These are phyloP conservation scores for Vachellia collinsii DNA, from an alignment of 306 rosid genomes.

Conservation along the genomic window DNA sequence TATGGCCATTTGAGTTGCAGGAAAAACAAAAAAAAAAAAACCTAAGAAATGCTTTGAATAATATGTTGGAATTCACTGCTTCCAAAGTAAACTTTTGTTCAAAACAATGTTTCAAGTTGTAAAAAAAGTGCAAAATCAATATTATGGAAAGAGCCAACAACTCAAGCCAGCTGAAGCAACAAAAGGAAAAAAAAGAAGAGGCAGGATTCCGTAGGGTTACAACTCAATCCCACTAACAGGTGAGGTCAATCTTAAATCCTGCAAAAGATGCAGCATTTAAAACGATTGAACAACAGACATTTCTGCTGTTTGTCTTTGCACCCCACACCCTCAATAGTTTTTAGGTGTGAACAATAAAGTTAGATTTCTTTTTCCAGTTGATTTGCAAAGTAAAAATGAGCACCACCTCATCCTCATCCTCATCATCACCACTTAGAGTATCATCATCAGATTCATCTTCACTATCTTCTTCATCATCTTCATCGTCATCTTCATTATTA, in stretches of 20 bases:
- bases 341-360: neutral
- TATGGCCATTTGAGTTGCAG: conserved; percentile 19
- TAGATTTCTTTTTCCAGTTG: neutral
- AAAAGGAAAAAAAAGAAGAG: conserved; percentile 25
- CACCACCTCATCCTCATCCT: conserved; percentile 59
- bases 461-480: conserved; percentile 58
- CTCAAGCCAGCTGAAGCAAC: conserved; percentile 20
- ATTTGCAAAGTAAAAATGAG: conserved; percentile 36
- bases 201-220: conserved; percentile 20
- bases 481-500: conserved; percentile 74
- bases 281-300: neutral
- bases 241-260: neutral
- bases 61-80: conserved; percentile 15
- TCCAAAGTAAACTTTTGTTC: neutral
- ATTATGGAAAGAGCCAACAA: neutral
- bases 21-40: conserved; percentile 6
- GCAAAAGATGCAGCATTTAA: neutral
- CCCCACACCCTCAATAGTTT: neutral
- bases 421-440: conserved; percentile 55
- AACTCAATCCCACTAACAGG: neutral
- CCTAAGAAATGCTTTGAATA: neutral
- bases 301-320: neutral
- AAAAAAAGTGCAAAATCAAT: neutral
- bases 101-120: neutral
- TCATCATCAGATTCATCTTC: conserved; percentile 58